A percentile compares a stretch with the other conserved stretches of the same genome.
Evolutionary conservation across 805 yeast genomes (phyloP).

Genomic region (Maudiozyma turicensis): DNA sequence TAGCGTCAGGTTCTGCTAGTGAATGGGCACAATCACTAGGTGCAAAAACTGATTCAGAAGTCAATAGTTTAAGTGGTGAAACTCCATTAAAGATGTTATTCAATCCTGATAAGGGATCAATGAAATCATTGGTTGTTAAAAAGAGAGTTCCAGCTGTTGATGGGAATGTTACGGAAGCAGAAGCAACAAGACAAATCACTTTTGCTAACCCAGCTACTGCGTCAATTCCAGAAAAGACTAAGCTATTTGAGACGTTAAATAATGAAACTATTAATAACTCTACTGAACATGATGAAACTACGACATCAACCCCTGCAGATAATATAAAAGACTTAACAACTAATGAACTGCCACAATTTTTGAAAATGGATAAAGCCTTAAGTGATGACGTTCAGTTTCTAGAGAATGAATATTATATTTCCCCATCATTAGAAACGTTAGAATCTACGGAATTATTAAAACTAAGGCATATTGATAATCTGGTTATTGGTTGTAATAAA

Average conservation of each 20-base stretch:
- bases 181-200: constrained; percentile 4
- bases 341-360: background rate
- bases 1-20: background rate
- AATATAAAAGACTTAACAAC: too few species aligned
- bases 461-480: constrained; percentile 50
- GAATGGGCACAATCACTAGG: background rate
- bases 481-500: constrained; percentile 65
- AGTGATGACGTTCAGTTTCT: constrained; percentile 39
- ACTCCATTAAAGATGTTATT: constrained; percentile 16
- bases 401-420: constrained; percentile 77
- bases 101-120: constrained; percentile 24
- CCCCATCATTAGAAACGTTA: constrained; percentile 64
- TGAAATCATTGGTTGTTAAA: constrained; percentile 22
- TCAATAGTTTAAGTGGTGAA: background rate
- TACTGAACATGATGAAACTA: background rate
- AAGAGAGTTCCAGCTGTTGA: constrained; percentile 11
- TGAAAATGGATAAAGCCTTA: constrained; percentile 3
- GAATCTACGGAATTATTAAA: constrained; percentile 50
- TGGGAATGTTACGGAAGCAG: background rate
- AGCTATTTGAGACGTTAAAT: background rate
- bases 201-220: constrained; percentile 1
- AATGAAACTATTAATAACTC: background rate
- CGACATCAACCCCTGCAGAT: background rate
- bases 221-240: background rate
- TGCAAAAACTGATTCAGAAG: background rate